Conservation (phyloP, 2,329 filamentous ascomycete species). For the Leptodontidium sp. region DNA sequence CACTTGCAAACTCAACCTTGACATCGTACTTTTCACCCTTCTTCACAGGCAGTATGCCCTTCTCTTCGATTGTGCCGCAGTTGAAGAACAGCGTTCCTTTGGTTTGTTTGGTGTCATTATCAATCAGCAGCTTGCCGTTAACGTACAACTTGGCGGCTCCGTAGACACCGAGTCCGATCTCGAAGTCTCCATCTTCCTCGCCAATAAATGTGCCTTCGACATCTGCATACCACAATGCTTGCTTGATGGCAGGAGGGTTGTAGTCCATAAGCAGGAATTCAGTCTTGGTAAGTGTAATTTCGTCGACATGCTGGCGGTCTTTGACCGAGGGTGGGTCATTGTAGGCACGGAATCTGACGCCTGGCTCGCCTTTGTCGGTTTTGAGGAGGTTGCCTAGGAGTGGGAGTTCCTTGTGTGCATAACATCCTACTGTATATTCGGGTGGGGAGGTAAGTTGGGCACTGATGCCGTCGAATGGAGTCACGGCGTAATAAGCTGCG, state of each 20-base stretch:
- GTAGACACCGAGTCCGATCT: slow-evolving; percentile 47
- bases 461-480: slow-evolving; percentile 75
- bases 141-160: slow-evolving; percentile 49
- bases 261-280: slow-evolving; percentile 61
- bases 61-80: slow-evolving; percentile 47
- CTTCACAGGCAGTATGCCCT: slow-evolving; percentile 41
- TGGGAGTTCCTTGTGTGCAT: slow-evolving; percentile 71
- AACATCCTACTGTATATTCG: slow-evolving; percentile 66
- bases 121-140: slow-evolving; percentile 48
- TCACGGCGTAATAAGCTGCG: slow-evolving; percentile 71
- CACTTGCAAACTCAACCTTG: slow-evolving; percentile 58
- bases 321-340: slow-evolving; percentile 61
- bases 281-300: slow-evolving; percentile 54
- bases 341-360: slow-evolving; percentile 63
- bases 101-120: slow-evolving; percentile 47
- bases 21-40: slow-evolving; percentile 46
- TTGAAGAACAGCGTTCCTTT: slow-evolving; percentile 47
- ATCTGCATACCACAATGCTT: slow-evolving; percentile 51
- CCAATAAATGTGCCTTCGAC: slow-evolving; percentile 47
- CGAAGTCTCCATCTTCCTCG: slow-evolving; percentile 45
- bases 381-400: slow-evolving; percentile 62
- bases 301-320: slow-evolving; percentile 60
- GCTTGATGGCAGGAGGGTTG: slow-evolving; percentile 49
- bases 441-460: slow-evolving; percentile 56
- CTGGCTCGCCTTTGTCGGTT: slow-evolving; percentile 60